phyloP scores from a whole-genome alignment of 257 asterid genomes.

The Nicotiana tabacum region DNA sequence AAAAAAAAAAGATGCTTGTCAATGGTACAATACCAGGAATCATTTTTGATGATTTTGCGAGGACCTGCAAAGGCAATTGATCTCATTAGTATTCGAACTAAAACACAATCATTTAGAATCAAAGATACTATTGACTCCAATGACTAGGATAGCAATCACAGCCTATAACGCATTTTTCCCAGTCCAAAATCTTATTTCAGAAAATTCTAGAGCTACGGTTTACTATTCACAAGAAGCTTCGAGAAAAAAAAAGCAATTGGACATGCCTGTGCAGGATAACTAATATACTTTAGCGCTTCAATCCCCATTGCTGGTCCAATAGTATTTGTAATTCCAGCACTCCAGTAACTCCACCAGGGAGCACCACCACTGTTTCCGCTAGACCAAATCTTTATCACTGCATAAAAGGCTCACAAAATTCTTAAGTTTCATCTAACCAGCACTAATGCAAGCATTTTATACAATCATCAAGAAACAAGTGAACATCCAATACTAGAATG shows the following conservation, averaged over 20 bases:
- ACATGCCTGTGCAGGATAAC: slow-evolving; percentile 93
- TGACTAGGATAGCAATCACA: not conserved
- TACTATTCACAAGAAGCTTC: not conserved
- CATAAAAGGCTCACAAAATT: slow-evolving; percentile 12
- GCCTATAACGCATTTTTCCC: not conserved
- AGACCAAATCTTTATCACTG: slow-evolving; percentile 87
- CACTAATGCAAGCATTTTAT: not conserved
- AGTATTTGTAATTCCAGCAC: slow-evolving; percentile 62
- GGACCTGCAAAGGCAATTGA: slow-evolving; percentile 41
- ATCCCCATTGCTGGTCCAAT: slow-evolving; percentile 99
- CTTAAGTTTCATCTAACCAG: not conserved
- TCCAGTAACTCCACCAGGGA: slow-evolving; percentile 98
- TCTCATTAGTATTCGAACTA: not conserved
- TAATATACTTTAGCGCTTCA: slow-evolving; percentile 88
- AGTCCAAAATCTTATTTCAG: not conserved
- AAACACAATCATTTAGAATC: not conserved
- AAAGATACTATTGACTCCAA: not conserved
- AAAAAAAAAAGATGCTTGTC: not conserved
- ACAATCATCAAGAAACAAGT: not conserved
- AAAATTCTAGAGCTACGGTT: not conserved
- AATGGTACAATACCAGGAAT: slow-evolving; percentile 46
- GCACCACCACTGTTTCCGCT: slow-evolving; percentile 61
- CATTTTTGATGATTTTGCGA: slow-evolving; percentile 91
- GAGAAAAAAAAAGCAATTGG: not conserved
- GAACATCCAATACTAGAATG: not conserved